Percentiles rank a stretch among this genome's conserved stretches.
These are phyloP conservation scores for Dendrobium nobile DNA, from an alignment of 106 monocot species.

Conservation along the genomic window DNA sequence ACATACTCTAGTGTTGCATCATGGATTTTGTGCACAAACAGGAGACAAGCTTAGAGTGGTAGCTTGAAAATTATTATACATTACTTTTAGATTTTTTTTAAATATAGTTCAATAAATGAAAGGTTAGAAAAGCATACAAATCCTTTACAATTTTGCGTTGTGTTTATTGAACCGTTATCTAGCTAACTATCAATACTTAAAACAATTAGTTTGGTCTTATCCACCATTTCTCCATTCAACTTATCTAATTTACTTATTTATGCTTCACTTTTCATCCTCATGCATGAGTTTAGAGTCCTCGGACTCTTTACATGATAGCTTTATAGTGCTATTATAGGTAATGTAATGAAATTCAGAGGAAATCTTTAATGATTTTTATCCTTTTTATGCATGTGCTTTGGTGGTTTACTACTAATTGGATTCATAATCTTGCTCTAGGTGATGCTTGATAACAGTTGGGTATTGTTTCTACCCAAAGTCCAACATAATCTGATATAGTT, in stretches of 20 bases:
- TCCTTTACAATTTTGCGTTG: neutral
- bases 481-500: too few species aligned
- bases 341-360: neutral
- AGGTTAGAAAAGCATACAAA: neutral
- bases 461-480: too few species aligned
- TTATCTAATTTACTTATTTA: neutral
- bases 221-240: neutral
- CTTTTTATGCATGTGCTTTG: neutral
- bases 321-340: neutral
- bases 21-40: neutral
- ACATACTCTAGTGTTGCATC: neutral
- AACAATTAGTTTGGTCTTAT: conserved; percentile 1
- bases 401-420: neutral
- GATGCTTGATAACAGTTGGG: neutral
- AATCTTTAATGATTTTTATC: neutral
- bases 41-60: neutral
- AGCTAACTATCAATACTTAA: neutral
- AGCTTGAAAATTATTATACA: neutral
- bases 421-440: neutral
- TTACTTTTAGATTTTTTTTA: neutral
- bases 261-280: neutral
- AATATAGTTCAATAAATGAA: neutral
- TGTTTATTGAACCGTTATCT: neutral
- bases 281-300: neutral
- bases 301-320: neutral